Conservation (phyloP, 768 basidiomycete species). For the Myochromella boudieri region DNA sequence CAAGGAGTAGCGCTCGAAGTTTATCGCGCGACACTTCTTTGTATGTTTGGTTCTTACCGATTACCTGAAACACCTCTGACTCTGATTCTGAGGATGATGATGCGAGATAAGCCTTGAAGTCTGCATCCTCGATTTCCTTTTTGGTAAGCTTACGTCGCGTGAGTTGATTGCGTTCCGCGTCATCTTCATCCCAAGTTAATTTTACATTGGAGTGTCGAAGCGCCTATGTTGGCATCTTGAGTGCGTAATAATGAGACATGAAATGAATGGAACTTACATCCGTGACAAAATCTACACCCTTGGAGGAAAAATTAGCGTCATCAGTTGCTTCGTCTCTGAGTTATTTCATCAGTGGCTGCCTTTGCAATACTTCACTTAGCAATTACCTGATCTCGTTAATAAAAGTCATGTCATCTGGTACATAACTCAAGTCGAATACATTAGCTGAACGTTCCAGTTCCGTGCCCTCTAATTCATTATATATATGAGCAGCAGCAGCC, state of each 20-base stretch:
- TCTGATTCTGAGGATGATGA: conserved; percentile 67
- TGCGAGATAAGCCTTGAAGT: conserved; percentile 81
- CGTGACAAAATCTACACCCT: conserved; percentile 86
- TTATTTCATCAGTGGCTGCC: background rate
- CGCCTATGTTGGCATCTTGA: conserved; percentile 50
- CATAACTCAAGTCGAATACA: conserved; percentile 92
- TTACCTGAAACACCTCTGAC: conserved; percentile 26
- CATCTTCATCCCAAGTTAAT: conserved; percentile 98
- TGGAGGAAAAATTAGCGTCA: conserved; percentile 58
- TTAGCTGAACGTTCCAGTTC: conserved; percentile 98
- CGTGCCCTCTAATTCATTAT: conserved; percentile 86
- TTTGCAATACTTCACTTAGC: too few relatives aligned
- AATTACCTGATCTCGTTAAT: conserved; percentile 72
- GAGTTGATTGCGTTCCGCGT: conserved; percentile 78
- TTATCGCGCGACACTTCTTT: conserved; percentile 58
- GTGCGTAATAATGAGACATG: background rate
- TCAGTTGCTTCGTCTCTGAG: conserved; percentile 82
- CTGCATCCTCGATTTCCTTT: conserved; percentile 89
- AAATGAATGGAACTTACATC: conserved; percentile 56
- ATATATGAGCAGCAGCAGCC: conserved; percentile 76
- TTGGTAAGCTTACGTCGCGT: conserved; percentile 77
- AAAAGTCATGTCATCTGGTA: conserved; percentile 87
- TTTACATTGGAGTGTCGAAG: conserved; percentile 97
- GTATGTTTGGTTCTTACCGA: conserved; percentile 28
- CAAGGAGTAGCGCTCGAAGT: conserved; percentile 75